phyloP scores from a whole-genome alignment of 2,329 filamentous ascomycete genomes.

The Aureobasidium sp. region DNA sequence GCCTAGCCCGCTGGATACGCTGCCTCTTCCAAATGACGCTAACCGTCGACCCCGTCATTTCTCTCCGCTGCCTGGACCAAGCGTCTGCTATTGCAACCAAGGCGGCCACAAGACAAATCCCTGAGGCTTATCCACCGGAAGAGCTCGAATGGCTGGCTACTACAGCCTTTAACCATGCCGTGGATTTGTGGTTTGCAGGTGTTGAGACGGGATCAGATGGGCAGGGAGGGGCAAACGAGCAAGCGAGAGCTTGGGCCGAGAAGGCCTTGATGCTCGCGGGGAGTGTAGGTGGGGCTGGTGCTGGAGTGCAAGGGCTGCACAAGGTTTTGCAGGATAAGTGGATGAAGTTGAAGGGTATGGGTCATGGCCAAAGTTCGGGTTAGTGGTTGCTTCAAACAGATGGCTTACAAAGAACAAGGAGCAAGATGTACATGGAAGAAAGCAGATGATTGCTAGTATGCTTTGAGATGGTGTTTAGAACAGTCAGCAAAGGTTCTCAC shows the following conservation, averaged over 20 bases:
- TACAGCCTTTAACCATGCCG: constrained; percentile 61
- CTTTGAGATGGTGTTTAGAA: neutral
- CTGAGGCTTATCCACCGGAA: constrained; percentile 49
- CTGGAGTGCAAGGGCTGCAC: constrained; percentile 27
- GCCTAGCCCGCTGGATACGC: constrained; percentile 69
- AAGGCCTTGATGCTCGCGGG: constrained; percentile 57
- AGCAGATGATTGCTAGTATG: neutral
- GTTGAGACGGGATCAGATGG: constrained; percentile 35
- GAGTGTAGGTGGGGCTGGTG: constrained; percentile 46
- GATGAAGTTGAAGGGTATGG: constrained; percentile 18
- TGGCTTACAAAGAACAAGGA: neutral
- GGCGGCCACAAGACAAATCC: neutral
- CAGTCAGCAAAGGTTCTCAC: neutral
- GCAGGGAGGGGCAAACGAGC: neutral
- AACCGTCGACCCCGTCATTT: constrained; percentile 27
- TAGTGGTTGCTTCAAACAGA: neutral
- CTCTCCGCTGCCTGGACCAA: constrained; percentile 57
- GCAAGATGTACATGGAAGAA: neutral
- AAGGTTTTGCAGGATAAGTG: constrained; percentile 32
- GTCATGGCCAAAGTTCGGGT: neutral
- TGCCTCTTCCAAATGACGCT: constrained; percentile 29
- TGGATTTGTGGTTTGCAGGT: constrained; percentile 56
- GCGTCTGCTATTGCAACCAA: constrained; percentile 48
- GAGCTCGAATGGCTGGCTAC: constrained; percentile 74
- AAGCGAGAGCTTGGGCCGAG: constrained; percentile 49